These are phyloP conservation scores for Boletus patriciae DNA, from an alignment of 768 basidiomycete genomes.

Conservation along the genomic window DNA sequence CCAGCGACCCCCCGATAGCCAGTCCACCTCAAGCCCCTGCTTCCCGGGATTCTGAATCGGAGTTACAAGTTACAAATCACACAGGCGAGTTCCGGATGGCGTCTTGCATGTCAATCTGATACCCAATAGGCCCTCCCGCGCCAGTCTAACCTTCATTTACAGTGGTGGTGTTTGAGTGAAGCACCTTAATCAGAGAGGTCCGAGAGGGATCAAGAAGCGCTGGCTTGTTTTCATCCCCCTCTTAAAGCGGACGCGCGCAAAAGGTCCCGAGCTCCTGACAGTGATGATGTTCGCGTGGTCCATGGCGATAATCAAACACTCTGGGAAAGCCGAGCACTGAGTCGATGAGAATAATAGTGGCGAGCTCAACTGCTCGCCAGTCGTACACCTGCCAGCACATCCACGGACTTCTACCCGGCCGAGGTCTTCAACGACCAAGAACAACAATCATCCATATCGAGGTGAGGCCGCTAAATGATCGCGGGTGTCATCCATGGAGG, in stretches of 20 bases:
- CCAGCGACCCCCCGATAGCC: too few relatives aligned
- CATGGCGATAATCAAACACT: background rate
- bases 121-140: too few relatives aligned
- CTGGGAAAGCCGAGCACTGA: background rate
- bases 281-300: background rate
- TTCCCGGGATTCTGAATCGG: too few relatives aligned
- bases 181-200: too few relatives aligned
- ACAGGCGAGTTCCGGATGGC: too few relatives aligned
- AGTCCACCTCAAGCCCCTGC: too few relatives aligned
- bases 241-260: slow-evolving; percentile 7
- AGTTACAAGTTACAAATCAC: too few relatives aligned
- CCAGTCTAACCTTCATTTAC: too few relatives aligned
- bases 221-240: background rate
- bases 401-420: too few relatives aligned
- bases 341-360: background rate
- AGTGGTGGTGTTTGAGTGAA: too few relatives aligned
- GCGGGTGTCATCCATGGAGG: background rate
- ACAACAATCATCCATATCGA: background rate
- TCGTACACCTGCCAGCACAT: background rate
- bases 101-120: too few relatives aligned
- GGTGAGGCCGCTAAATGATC: background rate
- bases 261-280: background rate
- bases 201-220: background rate
- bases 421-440: too few relatives aligned
- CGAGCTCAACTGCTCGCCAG: background rate